Conservation (phyloP, 306 rosid genomes). For the Acacia melanoxylon region DNA sequence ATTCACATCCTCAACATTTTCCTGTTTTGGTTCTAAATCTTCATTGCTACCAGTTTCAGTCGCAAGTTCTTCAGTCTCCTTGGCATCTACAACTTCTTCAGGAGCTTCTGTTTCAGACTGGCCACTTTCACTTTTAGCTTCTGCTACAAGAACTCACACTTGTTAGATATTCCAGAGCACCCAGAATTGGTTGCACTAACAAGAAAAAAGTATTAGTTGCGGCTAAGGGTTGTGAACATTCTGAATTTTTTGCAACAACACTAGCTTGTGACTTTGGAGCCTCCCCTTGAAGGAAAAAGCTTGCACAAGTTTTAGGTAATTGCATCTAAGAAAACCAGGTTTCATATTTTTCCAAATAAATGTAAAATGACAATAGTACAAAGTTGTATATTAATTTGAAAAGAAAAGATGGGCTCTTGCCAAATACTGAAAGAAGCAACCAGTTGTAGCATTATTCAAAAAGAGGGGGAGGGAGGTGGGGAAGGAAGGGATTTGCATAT, state of each 20-base stretch:
- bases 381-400: background rate
- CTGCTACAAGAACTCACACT: slow-evolving; percentile 40
- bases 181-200: slow-evolving; percentile 9
- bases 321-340: background rate
- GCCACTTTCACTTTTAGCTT: slow-evolving; percentile 55
- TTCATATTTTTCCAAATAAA: background rate
- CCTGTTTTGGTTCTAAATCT: slow-evolving; percentile 63
- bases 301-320: background rate
- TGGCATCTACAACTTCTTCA: slow-evolving; percentile 63
- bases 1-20: slow-evolving; percentile 42
- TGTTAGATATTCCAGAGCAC: slow-evolving; percentile 30
- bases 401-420: background rate
- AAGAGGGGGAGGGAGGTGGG: background rate
- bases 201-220: background rate
- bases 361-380: background rate
- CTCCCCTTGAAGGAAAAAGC: background rate
- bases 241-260: background rate
- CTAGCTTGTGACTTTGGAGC: background rate
- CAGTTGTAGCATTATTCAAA: background rate
- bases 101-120: slow-evolving; percentile 55
- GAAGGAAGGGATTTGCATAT: background rate
- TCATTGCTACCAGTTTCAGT: slow-evolving; percentile 50
- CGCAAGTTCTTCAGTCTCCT: slow-evolving; percentile 57
- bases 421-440: background rate
- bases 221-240: background rate